These are phyloP conservation scores for Rugonectria rugulosa DNA, from an alignment of 2,329 filamentous ascomycete species.

Conservation along the genomic window DNA sequence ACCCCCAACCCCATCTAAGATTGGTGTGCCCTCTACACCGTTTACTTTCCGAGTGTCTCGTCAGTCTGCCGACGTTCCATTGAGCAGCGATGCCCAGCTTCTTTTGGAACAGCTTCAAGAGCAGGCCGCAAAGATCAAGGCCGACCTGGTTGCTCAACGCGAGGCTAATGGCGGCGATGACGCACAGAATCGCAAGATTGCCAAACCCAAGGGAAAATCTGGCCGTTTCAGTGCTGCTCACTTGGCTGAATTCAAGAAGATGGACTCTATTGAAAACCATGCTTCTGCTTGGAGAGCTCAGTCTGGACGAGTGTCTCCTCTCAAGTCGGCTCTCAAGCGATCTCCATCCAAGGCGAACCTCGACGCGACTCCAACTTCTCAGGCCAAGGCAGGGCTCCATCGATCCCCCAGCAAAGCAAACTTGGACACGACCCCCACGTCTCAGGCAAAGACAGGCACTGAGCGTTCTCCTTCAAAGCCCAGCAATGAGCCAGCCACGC, in stretches of 20 bases:
- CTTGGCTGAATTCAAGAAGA: slow-evolving; percentile 91
- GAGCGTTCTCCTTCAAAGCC: slow-evolving; percentile 42
- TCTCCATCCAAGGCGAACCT: slow-evolving; percentile 56
- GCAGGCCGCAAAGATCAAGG: slow-evolving; percentile 75
- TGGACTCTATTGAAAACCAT: slow-evolving; percentile 94
- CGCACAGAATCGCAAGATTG: slow-evolving; percentile 71
- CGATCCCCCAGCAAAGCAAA: slow-evolving; percentile 60
- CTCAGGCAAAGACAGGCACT: slow-evolving; percentile 44
- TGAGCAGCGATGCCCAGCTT: slow-evolving; percentile 68
- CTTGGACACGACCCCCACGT: slow-evolving; percentile 61
- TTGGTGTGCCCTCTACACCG: slow-evolving; percentile 59
- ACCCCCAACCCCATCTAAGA: slow-evolving; percentile 72
- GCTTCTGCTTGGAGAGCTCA: slow-evolving; percentile 77
- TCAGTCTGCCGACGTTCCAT: slow-evolving; percentile 55
- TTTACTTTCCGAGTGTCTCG: slow-evolving; percentile 76
- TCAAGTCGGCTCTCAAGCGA: slow-evolving; percentile 47
- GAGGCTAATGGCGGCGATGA: slow-evolving; percentile 61
- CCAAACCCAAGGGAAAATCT: slow-evolving; percentile 78
- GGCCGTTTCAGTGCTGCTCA: slow-evolving; percentile 85
- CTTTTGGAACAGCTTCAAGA: slow-evolving; percentile 74
- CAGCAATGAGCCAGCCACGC: slow-evolving; percentile 60
- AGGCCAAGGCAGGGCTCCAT: slow-evolving; percentile 55
- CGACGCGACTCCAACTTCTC: slow-evolving; percentile 45
- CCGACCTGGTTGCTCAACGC: slow-evolving; percentile 68
- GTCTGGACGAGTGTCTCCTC: slow-evolving; percentile 60